Conservation (phyloP, 768 basidiomycete species). For the Porpolomopsis calyptriformis region DNA sequence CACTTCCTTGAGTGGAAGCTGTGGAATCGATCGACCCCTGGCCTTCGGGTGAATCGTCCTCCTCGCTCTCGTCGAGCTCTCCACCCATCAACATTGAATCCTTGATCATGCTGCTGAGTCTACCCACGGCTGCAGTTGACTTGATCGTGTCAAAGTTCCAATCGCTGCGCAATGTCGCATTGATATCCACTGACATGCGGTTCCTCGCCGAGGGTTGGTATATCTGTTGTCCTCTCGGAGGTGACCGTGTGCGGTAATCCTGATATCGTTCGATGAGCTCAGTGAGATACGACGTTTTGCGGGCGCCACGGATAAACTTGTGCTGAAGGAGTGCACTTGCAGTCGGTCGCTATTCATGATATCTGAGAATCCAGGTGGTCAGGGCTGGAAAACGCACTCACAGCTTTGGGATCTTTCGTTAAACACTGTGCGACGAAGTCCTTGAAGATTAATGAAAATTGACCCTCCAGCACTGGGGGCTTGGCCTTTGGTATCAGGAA, state of each 20-base stretch:
- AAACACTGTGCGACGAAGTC: conserved; percentile 86
- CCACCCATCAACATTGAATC: conserved; percentile 54
- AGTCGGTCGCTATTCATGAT: conserved; percentile 60
- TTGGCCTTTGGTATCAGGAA: conserved; percentile 97
- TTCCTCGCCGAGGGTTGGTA: conserved; percentile 50
- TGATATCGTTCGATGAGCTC: conserved; percentile 86
- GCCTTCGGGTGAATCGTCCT: conserved; percentile 34
- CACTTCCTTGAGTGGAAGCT: conserved; percentile 57
- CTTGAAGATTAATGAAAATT: conserved; percentile 79
- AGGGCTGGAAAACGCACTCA: conserved; percentile 25
- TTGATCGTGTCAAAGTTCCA: conserved; percentile 94
- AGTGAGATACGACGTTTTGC: conserved; percentile 71
- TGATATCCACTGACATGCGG: conserved; percentile 56
- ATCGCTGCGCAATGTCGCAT: conserved; percentile 74
- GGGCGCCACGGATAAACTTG: conserved; percentile 78
- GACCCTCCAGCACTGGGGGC: conserved; percentile 80
- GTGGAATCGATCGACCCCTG: conserved; percentile 48
- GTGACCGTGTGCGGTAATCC: conserved; percentile 57
- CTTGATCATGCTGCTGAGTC: conserved; percentile 61
- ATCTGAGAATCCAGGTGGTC: conserved; percentile 10
- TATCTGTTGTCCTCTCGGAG: conserved; percentile 43
- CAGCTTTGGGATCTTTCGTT: conserved; percentile 80
- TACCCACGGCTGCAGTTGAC: conserved; percentile 63
- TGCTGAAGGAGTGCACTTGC: conserved; percentile 92
- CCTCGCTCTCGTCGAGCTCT: conserved; percentile 43